Percentiles rank a stretch among this genome's conserved stretches.
Evolutionary conservation across 2,329 filamentous ascomycete species (phyloP).

Genomic region (Claviceps maximensis): DNA sequence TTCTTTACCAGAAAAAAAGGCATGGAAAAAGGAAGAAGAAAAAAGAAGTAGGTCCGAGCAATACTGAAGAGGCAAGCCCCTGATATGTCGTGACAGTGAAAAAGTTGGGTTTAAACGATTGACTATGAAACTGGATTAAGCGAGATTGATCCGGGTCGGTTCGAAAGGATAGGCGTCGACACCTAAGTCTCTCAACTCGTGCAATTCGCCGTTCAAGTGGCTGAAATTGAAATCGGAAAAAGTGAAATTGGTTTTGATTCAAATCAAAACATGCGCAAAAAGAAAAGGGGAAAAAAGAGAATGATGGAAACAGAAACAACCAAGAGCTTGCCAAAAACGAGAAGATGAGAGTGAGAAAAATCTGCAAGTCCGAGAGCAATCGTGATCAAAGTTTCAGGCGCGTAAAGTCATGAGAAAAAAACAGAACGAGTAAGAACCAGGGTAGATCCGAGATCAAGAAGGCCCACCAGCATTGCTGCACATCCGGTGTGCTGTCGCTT

Average conservation of each 20-base stretch:
- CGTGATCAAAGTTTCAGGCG: conserved; percentile 24
- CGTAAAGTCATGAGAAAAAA: conserved; percentile 23
- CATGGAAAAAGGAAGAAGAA: not conserved
- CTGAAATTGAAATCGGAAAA: not conserved
- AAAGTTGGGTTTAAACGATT: conserved; percentile 22
- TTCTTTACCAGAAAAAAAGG: not conserved
- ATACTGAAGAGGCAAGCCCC: conserved; percentile 4
- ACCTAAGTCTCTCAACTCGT: not conserved
- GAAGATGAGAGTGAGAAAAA: conserved; percentile 5
- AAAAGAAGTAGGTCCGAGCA: not conserved
- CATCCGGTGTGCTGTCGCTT: conserved; percentile 3
- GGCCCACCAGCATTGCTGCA: conserved; percentile 2
- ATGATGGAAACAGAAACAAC: conserved; percentile 1
- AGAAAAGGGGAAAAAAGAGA: conserved; percentile 2
- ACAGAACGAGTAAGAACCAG: conserved; percentile 15
- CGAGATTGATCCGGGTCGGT: not conserved
- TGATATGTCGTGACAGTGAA: conserved; percentile 18
- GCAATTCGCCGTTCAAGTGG: not conserved
- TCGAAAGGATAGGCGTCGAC: not conserved
- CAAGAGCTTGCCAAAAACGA: conserved; percentile 3
- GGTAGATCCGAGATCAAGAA: conserved; percentile 11
- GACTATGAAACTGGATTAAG: conserved; percentile 27
- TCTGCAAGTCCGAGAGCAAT: conserved; percentile 13
- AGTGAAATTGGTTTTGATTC: not conserved
- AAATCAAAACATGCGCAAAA: conserved; percentile 1